Base-by-base conservation (phyloP, 768 basidiomycete genomes). In the Mycena capillaripes region DNA sequence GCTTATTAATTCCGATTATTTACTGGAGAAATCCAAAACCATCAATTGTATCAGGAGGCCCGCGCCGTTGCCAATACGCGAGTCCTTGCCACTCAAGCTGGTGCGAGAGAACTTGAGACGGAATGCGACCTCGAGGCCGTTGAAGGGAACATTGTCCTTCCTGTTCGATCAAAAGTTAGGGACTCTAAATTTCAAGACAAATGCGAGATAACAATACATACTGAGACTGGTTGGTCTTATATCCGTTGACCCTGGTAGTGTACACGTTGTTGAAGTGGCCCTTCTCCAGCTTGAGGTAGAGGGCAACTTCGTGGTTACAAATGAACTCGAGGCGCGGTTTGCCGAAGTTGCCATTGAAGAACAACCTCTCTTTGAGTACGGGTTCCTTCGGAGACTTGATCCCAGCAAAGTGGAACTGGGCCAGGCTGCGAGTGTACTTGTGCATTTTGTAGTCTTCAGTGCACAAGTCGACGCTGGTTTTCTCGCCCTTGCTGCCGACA, bases 271-370 rank as follows among this genome's bases (percentile, higher is more conserved):
- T 77, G 64, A 75, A 64, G 52, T 77, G 76, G 32, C 77, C 78
- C 16, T 32, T 52, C 36, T 74, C 55, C 19, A 78, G 36, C n/a
- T 55, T 69, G 57, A 78, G 40, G 57, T 62, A 55, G 27, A 78
- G 67, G 30, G 74, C 70, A 14, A 64, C 68, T 58, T 78, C 77
- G 69, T 78, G 77, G 70, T 78, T 78, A 56, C 77, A 78, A 67
- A 77, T 76, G 64, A 78, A 74, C 52, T 77, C 71, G 32, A 78
- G 66, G 32, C 67, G 70, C 12, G 78, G 78, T 42, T 73, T 55
- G 46, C 44, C 58, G 40, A 78, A 78, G 53, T 61, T 32, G 71
- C 71, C 66, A 32, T 70, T 10, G 57, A 58, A 58, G 63, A 78
- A 78, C 53, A 55, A 74, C 46, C 11, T 75, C 73, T 58, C 36